phyloP scores from a whole-genome alignment of 2,329 filamentous ascomycete genomes.

The Venturia effusa region DNA sequence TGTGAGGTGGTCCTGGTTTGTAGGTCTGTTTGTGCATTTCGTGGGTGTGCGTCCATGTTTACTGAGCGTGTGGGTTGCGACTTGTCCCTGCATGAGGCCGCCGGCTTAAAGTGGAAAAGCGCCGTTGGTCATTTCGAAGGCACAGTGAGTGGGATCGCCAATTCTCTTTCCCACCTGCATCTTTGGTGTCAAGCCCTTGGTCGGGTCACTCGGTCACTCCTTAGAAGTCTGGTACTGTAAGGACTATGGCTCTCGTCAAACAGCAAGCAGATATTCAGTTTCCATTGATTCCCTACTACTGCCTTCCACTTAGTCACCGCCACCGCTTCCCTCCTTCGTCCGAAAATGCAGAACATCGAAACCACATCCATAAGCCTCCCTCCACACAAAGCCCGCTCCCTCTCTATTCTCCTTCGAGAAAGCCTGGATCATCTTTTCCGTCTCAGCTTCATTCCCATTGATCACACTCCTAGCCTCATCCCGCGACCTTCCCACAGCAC shows the following conservation, averaged over 20 bases:
- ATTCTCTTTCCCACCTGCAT: too few species aligned
- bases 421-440: constrained; percentile 58
- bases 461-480: constrained; percentile 51
- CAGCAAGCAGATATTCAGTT: too few species aligned
- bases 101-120: not conserved
- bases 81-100: constrained; percentile 4
- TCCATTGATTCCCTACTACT: too few species aligned
- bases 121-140: not conserved
- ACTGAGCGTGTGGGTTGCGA: too few species aligned
- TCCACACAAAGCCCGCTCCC: constrained; percentile 59
- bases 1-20: not conserved
- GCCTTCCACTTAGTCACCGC: too few species aligned
- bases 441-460: constrained; percentile 57
- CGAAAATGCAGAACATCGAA: constrained; percentile 68
- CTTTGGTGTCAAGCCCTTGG: too few species aligned
- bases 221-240: too few species aligned
- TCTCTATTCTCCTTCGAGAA: constrained; percentile 77
- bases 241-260: too few species aligned
- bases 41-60: not conserved
- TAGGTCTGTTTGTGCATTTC: not conserved
- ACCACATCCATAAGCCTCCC: constrained; percentile 61
- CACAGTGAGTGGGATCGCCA: too few species aligned
- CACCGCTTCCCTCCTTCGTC: not conserved
- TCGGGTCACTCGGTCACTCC: too few species aligned
- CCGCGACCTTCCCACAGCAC: constrained; percentile 59